Conservation (phyloP, 495 filamentous ascomycete species). For the Terfezia boudieri region DNA sequence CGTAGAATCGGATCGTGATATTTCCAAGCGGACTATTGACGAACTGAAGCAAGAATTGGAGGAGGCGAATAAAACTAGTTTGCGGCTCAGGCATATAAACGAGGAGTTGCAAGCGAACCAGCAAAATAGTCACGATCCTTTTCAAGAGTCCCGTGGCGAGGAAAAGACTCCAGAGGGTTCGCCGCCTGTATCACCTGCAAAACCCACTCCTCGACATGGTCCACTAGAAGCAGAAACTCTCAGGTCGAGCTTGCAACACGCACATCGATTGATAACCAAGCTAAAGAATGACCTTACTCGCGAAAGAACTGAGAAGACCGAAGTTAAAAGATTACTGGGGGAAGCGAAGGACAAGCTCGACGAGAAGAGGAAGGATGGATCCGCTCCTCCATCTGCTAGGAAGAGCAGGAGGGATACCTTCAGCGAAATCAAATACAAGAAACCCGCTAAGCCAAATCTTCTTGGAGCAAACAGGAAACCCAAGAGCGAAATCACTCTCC, state of each 20-base stretch:
- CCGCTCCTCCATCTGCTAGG: conserved; percentile 23
- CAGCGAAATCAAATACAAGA: conserved; percentile 40
- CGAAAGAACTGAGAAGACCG: conserved; percentile 94
- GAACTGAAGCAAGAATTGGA: conserved; percentile 73
- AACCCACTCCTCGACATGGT: conserved; percentile 72
- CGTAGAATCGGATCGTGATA: conserved; percentile 48
- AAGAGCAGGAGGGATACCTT: conserved; percentile 43
- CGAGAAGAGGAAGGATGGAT: conserved; percentile 35
- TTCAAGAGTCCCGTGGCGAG: conserved; percentile 23
- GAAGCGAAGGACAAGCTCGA: conserved; percentile 89
- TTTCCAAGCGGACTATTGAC: conserved; percentile 59
- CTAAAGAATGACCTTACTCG: conserved; percentile 83
- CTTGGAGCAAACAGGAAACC: conserved; percentile 56
- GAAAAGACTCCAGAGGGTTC: conserved; percentile 68
- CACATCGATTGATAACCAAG: conserved; percentile 87
- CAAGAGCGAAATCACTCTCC: conserved; percentile 49
- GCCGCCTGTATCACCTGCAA: conserved; percentile 71
- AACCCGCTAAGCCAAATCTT: conserved; percentile 43
- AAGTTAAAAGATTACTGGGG: conserved; percentile 85
- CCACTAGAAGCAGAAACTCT: conserved; percentile 83
- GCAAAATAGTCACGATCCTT: conserved; percentile 40
- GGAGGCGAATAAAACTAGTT: conserved; percentile 11
- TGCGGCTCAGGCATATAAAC: conserved; percentile 42
- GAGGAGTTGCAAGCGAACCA: conserved; percentile 27
- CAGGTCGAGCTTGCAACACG: conserved; percentile 80